phyloP scores from a whole-genome alignment of 2,329 filamentous ascomycete genomes.

The Phyllosticta capitalensis region DNA sequence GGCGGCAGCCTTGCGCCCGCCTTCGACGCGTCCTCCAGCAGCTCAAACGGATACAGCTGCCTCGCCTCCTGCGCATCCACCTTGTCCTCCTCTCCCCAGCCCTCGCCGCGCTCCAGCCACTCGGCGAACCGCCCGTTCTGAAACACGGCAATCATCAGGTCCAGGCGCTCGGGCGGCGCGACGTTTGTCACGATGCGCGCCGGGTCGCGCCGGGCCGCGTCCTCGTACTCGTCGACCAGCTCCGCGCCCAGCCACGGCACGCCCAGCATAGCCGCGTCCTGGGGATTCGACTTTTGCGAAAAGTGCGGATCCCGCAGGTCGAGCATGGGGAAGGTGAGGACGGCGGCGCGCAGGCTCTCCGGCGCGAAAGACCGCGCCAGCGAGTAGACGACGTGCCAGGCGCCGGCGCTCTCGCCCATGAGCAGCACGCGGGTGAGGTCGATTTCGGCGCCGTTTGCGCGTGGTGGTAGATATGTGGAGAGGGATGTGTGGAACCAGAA shows the following conservation, averaged over 20 bases:
- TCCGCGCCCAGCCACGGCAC: slow-evolving; percentile 12
- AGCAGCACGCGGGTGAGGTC: slow-evolving; percentile 23
- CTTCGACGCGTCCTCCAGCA: slow-evolving; percentile 17
- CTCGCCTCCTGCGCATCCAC: slow-evolving; percentile 5
- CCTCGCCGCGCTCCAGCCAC: slow-evolving; percentile 18
- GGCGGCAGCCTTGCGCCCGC: slow-evolving; percentile 16
- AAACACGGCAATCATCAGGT: slow-evolving; percentile 15
- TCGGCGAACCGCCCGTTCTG: slow-evolving; percentile 18
- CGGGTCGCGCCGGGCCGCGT: slow-evolving; percentile 12
- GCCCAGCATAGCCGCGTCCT: slow-evolving; percentile 1
- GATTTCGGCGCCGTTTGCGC: slow-evolving; percentile 13
- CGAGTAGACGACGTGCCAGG: slow-evolving; percentile 28
- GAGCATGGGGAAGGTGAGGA: slow-evolving; percentile 2
- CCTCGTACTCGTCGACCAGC: slow-evolving; percentile 19
- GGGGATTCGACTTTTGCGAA: slow-evolving; percentile 6
- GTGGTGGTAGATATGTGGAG: background rate
- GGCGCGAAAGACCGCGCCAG: background rate
- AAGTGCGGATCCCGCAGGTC: slow-evolving; percentile 14
- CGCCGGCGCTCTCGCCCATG: slow-evolving; percentile 30
- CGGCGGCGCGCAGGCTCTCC: background rate
- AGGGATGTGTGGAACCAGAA: slow-evolving; percentile 31
- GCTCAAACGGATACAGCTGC: slow-evolving; percentile 20
- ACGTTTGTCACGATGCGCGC: slow-evolving; percentile 17
- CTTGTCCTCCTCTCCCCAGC: background rate
- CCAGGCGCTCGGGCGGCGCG: slow-evolving; percentile 15